Conservation (phyloP, 768 basidiomycete genomes). For the Chalciporus sphaerocephalus region DNA sequence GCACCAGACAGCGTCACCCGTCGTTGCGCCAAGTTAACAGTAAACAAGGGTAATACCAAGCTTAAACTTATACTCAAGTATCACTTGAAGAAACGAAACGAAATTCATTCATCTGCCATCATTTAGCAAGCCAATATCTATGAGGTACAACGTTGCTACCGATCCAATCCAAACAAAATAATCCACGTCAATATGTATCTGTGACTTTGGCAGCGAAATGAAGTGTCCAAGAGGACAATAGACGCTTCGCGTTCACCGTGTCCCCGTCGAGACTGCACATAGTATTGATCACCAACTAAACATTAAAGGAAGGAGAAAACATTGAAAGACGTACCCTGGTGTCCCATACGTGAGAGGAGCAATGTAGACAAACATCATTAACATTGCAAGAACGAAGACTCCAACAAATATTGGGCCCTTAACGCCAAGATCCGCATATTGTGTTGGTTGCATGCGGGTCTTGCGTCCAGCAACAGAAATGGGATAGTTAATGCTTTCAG, state of each 20-base stretch:
- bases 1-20: conserved; percentile 10
- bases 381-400: conserved; percentile 54
- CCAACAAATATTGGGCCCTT: conserved; percentile 67
- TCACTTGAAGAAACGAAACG: too few relatives aligned
- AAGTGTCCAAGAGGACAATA: conserved; percentile 89
- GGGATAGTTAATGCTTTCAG: conserved; percentile 89
- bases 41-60: too few relatives aligned
- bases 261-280: conserved; percentile 79
- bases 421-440: conserved; percentile 71
- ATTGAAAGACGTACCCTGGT: conserved; percentile 67
- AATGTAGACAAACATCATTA: conserved; percentile 67
- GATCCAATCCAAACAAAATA: conserved; percentile 9
- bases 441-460: conserved; percentile 47
- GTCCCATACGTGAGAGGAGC: conserved; percentile 93
- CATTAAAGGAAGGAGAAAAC: neutral
- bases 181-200: conserved; percentile 29
- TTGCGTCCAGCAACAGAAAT: conserved; percentile 71
- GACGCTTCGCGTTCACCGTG: conserved; percentile 75
- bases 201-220: conserved; percentile 81
- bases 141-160: conserved; percentile 18
- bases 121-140: conserved; percentile 17
- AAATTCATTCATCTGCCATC: conserved; percentile 1
- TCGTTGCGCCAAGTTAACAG: too few relatives aligned
- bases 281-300: conserved; percentile 14
- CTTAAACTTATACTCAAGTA: too few relatives aligned